These are phyloP conservation scores for Sisymbrium altissimum DNA, from an alignment of 345 rosid genomes.

Conservation along the genomic window DNA sequence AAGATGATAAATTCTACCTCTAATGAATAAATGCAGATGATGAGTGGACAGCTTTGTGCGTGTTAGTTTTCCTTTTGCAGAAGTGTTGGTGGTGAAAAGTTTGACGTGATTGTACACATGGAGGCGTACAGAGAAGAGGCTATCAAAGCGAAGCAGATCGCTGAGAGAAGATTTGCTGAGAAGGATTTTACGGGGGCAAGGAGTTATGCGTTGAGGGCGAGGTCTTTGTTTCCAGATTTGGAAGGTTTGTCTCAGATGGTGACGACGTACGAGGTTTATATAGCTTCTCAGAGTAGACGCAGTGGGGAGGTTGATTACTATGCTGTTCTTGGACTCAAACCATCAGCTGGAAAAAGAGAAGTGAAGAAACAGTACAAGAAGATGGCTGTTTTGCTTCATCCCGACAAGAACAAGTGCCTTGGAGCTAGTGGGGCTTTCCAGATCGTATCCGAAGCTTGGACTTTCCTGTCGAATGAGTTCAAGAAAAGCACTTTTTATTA, in stretches of 20 bases:
- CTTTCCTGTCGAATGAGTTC: slow-evolving; percentile 56
- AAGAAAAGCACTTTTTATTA: slow-evolving; percentile 66
- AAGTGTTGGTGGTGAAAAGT: slow-evolving; percentile 16
- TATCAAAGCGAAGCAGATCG: slow-evolving; percentile 71
- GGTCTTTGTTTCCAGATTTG: slow-evolving; percentile 63
- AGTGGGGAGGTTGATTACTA: slow-evolving; percentile 76
- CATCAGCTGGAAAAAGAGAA: slow-evolving; percentile 77
- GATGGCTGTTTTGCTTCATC: slow-evolving; percentile 92
- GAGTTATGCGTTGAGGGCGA: slow-evolving; percentile 82
- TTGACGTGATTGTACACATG: slow-evolving; percentile 45
- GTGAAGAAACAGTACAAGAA: slow-evolving; percentile 89
- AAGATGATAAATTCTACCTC: too few species aligned
- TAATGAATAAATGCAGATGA: slow-evolving; percentile 8
- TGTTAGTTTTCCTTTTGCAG: slow-evolving; percentile 37
- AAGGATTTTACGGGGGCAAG: slow-evolving; percentile 78
- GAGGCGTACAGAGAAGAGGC: slow-evolving; percentile 78
- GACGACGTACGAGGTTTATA: slow-evolving; percentile 80
- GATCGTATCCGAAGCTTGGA: slow-evolving; percentile 97
- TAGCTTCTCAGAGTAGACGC: slow-evolving; percentile 64
- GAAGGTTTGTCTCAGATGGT: slow-evolving; percentile 96
- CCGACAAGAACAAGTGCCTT: slow-evolving; percentile 71
- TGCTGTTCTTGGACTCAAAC: slow-evolving; percentile 87
- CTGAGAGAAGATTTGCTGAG: slow-evolving; percentile 24
- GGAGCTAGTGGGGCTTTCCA: slow-evolving; percentile 99
- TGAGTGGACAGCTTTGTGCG: slow-evolving; percentile 33